Base-by-base conservation (phyloP, 257 asterid genomes). In the Solanum habrochaites region DNA sequence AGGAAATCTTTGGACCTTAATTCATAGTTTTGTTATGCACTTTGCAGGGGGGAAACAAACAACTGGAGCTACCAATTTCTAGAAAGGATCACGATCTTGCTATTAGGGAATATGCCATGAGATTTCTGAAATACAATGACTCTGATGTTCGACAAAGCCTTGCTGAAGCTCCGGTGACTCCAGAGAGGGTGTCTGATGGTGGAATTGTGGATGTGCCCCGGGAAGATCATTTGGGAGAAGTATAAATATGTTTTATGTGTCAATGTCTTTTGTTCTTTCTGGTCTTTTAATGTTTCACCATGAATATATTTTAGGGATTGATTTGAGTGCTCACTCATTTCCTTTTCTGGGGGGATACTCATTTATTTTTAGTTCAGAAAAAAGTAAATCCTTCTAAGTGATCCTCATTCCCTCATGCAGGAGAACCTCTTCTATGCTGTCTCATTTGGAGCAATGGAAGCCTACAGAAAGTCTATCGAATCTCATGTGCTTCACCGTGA, bases 341-440 rank as follows among this genome's bases (percentile, higher is more conserved):
- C 81, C n/a, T 47, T 69, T 47, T 72, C 72, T 72, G 58, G n/a
- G 83, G 39, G 72, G 83, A 58, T 88, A 86, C 85, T 52, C 66
- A 78, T 85, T 27, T 85, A 39, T 29, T 70, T 69, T 69, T 69
- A 8, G 56, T 11, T 47, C 25, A 85, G 39, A 21, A 27, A 70
- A 43, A 56, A 66, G 66, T 85, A 47, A 85, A 85, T 72, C 73
- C 83, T 49, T 85, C 29, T 47, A 72, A 71, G 29, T 85, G 67
- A 72, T 85, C 32, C 47, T 49, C 60, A 25, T 52, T 4, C 73
- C 47, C 71, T 83, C 87, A 67, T 88, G 87, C 93, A 97, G 99
- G 99, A 94, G 88, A 91, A 89, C 87, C 93, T 96, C 83, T 96
- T 95, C 93, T 96, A 97, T 87, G 60, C 93, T 74, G 92, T 93